Percentiles rank a stretch among this genome's conserved stretches.
Evolutionary conservation across 2,329 filamentous ascomycete species (phyloP).

Genomic region (Pseudogymnoascus sp.): DNA sequence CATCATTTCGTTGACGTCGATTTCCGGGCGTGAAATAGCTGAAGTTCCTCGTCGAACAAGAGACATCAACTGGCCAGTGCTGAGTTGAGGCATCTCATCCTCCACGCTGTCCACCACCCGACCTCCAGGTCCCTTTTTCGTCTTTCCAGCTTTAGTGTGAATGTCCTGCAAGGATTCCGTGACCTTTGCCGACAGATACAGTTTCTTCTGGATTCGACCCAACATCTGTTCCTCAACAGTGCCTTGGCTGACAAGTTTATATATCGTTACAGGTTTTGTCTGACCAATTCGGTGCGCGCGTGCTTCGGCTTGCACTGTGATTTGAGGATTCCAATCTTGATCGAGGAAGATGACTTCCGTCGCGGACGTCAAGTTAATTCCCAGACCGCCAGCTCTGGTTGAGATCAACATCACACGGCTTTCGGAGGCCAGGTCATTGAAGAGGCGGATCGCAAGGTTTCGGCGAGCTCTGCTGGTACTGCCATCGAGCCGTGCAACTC

Average conservation of each 20-base stretch:
- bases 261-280: slow-evolving; percentile 88
- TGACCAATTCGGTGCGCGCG: slow-evolving; percentile 94
- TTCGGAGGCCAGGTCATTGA: slow-evolving; percentile 72
- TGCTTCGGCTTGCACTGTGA: slow-evolving; percentile 90
- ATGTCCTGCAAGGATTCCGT: slow-evolving; percentile 50
- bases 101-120: slow-evolving; percentile 19
- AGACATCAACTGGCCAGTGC: slow-evolving; percentile 43
- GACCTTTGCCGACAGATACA: slow-evolving; percentile 52
- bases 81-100: slow-evolving; percentile 43
- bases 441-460: slow-evolving; percentile 89
- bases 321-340: slow-evolving; percentile 95
- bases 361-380: slow-evolving; percentile 92
- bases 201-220: slow-evolving; percentile 41
- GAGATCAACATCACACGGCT: slow-evolving; percentile 88
- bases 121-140: slow-evolving; percentile 23
- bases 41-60: slow-evolving; percentile 46
- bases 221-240: slow-evolving; percentile 86
- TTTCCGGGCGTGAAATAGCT: slow-evolving; percentile 41
- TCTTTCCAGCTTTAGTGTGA: slow-evolving; percentile 30
- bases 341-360: slow-evolving; percentile 97
- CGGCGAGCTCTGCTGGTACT: slow-evolving; percentile 70
- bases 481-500: slow-evolving; percentile 77
- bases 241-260: slow-evolving; percentile 81
- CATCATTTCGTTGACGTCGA: slow-evolving; percentile 48
- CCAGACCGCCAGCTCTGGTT: slow-evolving; percentile 87